A percentile compares a stretch with the other conserved stretches of the same genome.
phyloP scores from a whole-genome alignment of 768 basidiomycete genomes.

The Cyclocybe aegerita region DNA sequence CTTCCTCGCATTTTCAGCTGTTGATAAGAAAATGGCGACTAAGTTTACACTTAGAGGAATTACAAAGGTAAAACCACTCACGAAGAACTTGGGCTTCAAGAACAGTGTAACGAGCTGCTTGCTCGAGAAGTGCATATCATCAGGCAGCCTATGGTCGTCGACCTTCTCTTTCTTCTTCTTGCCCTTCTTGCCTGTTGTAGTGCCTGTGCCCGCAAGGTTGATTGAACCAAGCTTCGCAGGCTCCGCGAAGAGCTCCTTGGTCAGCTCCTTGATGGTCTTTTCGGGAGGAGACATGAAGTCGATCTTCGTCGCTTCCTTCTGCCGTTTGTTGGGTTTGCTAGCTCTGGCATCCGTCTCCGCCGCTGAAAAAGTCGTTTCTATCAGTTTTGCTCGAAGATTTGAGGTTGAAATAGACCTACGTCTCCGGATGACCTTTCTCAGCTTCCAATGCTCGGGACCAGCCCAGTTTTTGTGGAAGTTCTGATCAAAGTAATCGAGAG shows the following conservation, averaged over 20 bases:
- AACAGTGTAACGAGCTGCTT: constrained; percentile 89
- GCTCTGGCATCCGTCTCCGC: constrained; percentile 33
- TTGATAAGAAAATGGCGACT: constrained; percentile 8
- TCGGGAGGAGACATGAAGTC: constrained; percentile 68
- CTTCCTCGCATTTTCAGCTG: constrained; percentile 91
- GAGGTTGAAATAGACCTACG: constrained; percentile 44
- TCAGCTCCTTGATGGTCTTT: constrained; percentile 57
- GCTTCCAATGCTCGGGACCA: constrained; percentile 98
- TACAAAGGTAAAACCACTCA: constrained; percentile 36
- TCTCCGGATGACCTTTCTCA: constrained; percentile 77
- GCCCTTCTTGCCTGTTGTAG: constrained; percentile 37
- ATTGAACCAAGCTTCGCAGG: constrained; percentile 70
- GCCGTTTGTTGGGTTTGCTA: constrained; percentile 54
- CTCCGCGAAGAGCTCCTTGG: constrained; percentile 78
- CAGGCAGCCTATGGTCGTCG: constrained; percentile 80
- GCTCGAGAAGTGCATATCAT: constrained; percentile 97
- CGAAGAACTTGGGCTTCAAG: constrained; percentile 93
- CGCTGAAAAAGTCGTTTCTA: constrained; percentile 3
- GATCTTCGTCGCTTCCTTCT: constrained; percentile 83
- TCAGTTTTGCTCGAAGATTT: constrained; percentile 1
- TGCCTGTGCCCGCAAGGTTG: constrained; percentile 58
- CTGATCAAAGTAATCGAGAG: constrained; percentile 89
- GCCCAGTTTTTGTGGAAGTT: constrained; percentile 94
- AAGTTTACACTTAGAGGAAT: background rate
- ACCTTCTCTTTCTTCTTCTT: constrained; percentile 66